Percentiles rank a stretch among this genome's conserved stretches.
Evolutionary conservation across 1,284 basidiomycete species (phyloP).

Genomic region (Wallemia ichthyophaga): DNA sequence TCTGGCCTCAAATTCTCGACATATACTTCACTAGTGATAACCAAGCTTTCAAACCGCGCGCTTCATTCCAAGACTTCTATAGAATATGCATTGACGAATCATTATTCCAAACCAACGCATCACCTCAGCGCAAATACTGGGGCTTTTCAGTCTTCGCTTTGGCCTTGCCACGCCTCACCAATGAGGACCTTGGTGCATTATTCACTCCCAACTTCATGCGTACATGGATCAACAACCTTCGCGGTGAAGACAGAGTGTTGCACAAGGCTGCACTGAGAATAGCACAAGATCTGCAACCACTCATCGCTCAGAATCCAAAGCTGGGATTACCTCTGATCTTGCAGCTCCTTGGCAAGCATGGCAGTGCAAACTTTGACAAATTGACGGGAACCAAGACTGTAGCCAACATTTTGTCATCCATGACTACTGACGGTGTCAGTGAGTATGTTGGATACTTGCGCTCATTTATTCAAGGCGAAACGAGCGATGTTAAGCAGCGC

Average conservation of each 20-base stretch:
- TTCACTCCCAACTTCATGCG: slow-evolving; percentile 93
- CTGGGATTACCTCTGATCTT: slow-evolving; percentile 59
- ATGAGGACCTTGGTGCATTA: slow-evolving; percentile 43
- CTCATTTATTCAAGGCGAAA: neutral
- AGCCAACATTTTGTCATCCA: slow-evolving; percentile 46
- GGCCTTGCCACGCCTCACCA: slow-evolving; percentile 35
- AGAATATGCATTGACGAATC: slow-evolving; percentile 70
- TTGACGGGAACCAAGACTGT: slow-evolving; percentile 80
- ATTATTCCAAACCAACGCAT: slow-evolving; percentile 53
- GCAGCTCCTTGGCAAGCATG: slow-evolving; percentile 59
- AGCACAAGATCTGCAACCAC: slow-evolving; percentile 19
- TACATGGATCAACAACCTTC: slow-evolving; percentile 82
- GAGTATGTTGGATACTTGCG: slow-evolving; percentile 40
- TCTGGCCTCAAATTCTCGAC: slow-evolving; percentile 61
- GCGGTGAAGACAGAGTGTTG: slow-evolving; percentile 53
- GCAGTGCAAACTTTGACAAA: slow-evolving; percentile 64
- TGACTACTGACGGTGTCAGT: slow-evolving; percentile 44
- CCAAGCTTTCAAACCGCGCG: slow-evolving; percentile 16
- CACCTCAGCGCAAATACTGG: slow-evolving; percentile 73
- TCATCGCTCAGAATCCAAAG: slow-evolving; percentile 29
- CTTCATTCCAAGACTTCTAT: slow-evolving; percentile 70
- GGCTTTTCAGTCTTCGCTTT: slow-evolving; percentile 76
- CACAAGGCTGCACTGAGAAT: slow-evolving; percentile 61
- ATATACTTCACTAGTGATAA: slow-evolving; percentile 26
- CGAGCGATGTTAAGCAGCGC: slow-evolving; percentile 15